A percentile compares a stretch with the other conserved stretches of the same genome.
Evolutionary conservation across 805 yeast genomes (phyloP).

Genomic region (Metschnikowia peoriensis): DNA sequence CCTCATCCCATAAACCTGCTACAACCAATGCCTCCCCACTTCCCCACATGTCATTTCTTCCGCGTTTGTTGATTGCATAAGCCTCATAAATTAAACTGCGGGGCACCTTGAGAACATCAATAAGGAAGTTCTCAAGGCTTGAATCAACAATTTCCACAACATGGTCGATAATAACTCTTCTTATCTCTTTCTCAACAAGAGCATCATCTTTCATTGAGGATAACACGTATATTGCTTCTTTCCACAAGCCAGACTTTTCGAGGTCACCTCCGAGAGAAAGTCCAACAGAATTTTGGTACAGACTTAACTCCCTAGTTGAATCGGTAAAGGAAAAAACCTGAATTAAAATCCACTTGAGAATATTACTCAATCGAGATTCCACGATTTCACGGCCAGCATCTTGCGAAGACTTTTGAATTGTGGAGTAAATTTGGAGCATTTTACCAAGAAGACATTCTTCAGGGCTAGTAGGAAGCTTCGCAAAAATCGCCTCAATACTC

Average conservation of each 20-base stretch:
- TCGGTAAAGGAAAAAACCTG: constrained; percentile 34
- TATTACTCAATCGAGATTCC: constrained; percentile 28
- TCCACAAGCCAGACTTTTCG: constrained; percentile 45
- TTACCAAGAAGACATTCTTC: background rate
- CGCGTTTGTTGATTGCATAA: constrained; percentile 55
- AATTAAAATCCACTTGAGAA: constrained; percentile 52
- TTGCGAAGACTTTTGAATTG: constrained; percentile 4
- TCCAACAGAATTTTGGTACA: constrained; percentile 26
- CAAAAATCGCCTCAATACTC: constrained; percentile 8
- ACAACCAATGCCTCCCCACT: constrained; percentile 61
- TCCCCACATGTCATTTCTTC: constrained; percentile 49
- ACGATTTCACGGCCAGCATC: constrained; percentile 10
- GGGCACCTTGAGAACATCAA: constrained; percentile 48
- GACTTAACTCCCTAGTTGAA: constrained; percentile 8
- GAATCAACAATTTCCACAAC: constrained; percentile 28
- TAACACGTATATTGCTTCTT: constrained; percentile 62
- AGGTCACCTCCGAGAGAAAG: constrained; percentile 48
- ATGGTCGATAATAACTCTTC: constrained; percentile 32
- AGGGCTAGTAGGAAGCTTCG: background rate
- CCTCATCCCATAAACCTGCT: constrained; percentile 60
- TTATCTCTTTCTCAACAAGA: constrained; percentile 41
- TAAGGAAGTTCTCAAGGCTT: constrained; percentile 36
- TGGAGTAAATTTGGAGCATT: constrained; percentile 21
- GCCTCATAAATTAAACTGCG: constrained; percentile 49
- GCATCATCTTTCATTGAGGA: constrained; percentile 54